Conservation (phyloP, 1,139 yeast species). For the Suhomyces bolitotheri region DNA sequence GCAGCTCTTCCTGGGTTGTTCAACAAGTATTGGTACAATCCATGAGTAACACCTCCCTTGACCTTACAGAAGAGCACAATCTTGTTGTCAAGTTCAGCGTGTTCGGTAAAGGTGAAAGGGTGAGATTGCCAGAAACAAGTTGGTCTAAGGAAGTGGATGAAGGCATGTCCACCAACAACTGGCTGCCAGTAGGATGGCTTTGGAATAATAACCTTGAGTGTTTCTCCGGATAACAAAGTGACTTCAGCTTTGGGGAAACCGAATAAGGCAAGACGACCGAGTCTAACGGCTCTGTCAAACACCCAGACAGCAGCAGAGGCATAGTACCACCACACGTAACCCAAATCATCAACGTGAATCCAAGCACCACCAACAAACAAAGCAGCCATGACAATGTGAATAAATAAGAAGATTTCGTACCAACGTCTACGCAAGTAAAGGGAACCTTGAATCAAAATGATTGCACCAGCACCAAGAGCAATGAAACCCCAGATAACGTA, state of each 20-base stretch:
- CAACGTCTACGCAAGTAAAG: constrained; percentile 40
- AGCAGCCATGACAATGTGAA: constrained; percentile 44
- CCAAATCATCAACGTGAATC: constrained; percentile 42
- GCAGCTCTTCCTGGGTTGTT: constrained; percentile 26
- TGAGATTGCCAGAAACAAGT: constrained; percentile 42
- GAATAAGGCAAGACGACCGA: constrained; percentile 33
- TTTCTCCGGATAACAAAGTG: constrained; percentile 36
- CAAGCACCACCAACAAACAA: constrained; percentile 45
- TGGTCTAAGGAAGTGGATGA: constrained; percentile 42
- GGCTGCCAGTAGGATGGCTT: constrained; percentile 44
- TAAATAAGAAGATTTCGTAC: constrained; percentile 44
- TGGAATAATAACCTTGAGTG: constrained; percentile 42
- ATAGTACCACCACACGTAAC: constrained; percentile 41
- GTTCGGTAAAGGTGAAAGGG: constrained; percentile 35
- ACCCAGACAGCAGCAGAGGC: constrained; percentile 46
- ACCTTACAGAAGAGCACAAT: constrained; percentile 36
- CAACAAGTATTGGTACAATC: constrained; percentile 25
- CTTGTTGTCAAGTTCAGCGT: constrained; percentile 21
- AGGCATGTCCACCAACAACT: constrained; percentile 54
- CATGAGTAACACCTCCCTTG: constrained; percentile 38
- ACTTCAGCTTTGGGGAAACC: constrained; percentile 43
- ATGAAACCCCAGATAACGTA: constrained; percentile 34
- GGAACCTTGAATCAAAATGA: constrained; percentile 39
- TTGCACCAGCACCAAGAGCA: constrained; percentile 33
- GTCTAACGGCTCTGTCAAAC: constrained; percentile 42